Evolutionary conservation across 176 grass and related monocot genomes (phyloP).

Genomic region (Avena eriantha): DNA sequence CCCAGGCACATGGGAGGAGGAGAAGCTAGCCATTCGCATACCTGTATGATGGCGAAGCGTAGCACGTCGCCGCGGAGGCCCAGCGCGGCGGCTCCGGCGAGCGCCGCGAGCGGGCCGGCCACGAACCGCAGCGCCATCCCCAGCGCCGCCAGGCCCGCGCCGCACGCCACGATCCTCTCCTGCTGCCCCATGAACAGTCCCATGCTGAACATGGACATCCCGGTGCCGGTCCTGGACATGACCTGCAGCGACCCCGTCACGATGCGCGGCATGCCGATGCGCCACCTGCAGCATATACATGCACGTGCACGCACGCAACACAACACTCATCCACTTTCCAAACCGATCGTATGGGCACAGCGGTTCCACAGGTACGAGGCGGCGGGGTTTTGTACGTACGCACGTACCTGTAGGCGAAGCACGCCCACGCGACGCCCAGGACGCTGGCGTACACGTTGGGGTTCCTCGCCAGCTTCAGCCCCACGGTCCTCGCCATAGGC

Average conservation of each 20-base stretch:
- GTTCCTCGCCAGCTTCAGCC: conserved; percentile 68
- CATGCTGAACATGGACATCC: conserved; percentile 87
- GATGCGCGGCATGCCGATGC: conserved; percentile 62
- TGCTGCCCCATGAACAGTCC: conserved; percentile 80
- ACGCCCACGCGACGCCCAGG: conserved; percentile 71
- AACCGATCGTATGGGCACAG: background rate
- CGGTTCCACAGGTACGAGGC: background rate
- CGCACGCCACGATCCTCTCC: conserved; percentile 71
- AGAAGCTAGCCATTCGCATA: background rate
- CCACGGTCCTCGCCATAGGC: conserved; percentile 51
- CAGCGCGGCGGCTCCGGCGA: conserved; percentile 51
- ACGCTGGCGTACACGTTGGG: conserved; percentile 82
- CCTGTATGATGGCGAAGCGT: conserved; percentile 76
- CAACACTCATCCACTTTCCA: background rate
- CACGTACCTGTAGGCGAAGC: conserved; percentile 60
- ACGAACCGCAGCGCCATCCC: conserved; percentile 70
- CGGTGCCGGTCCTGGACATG: conserved; percentile 73
- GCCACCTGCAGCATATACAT: conserved; percentile 55
- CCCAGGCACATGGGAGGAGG: no score
- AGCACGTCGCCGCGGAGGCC: conserved; percentile 67
- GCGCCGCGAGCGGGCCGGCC: conserved; percentile 54
- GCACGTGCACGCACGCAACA: background rate
- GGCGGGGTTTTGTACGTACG: background rate
- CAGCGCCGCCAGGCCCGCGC: conserved; percentile 51
- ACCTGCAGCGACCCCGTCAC: conserved; percentile 75